A percentile compares a stretch with the other conserved stretches of the same genome.
phyloP scores from a whole-genome alignment of 768 basidiomycete genomes.

The Trametes meyenii region DNA sequence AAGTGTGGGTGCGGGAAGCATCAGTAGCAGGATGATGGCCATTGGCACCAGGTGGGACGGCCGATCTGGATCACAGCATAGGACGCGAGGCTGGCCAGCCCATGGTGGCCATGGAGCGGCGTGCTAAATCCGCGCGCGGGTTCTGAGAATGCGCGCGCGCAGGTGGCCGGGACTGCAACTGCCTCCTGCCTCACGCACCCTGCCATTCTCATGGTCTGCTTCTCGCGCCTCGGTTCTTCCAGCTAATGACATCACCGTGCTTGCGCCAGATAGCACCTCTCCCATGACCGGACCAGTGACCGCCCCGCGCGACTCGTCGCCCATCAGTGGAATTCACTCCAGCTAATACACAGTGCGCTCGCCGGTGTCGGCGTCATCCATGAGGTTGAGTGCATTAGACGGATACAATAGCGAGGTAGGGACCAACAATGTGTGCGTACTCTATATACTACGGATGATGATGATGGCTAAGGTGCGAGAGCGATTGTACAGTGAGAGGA shows the following conservation, averaged over 20 bases:
- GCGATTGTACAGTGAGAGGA: slow-evolving; percentile 18
- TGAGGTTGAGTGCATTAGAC: slow-evolving; percentile 16
- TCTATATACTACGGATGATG: slow-evolving; percentile 24
- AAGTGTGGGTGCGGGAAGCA: too few relatives aligned
- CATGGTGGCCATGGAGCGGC: neutral
- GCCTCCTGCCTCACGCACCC: neutral
- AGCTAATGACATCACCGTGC: slow-evolving; percentile 1
- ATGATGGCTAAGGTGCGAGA: slow-evolving; percentile 24
- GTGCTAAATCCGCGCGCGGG: slow-evolving; percentile 8
- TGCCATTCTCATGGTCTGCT: neutral
- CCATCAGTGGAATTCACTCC: too few relatives aligned
- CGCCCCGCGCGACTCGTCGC: too few relatives aligned
- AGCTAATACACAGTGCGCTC: too few relatives aligned
- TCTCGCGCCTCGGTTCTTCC: neutral
- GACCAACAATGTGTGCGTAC: slow-evolving; percentile 19
- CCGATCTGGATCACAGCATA: neutral
- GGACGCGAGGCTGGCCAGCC: neutral
- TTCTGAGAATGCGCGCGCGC: neutral
- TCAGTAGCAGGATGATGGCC: too few relatives aligned
- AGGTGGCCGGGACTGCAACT: neutral
- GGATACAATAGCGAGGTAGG: slow-evolving; percentile 17
- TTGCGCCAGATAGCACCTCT: neutral
- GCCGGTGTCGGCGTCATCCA: neutral
- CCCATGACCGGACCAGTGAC: slow-evolving; percentile 9
- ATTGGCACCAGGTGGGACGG: too few relatives aligned